Base-by-base conservation (phyloP, 345 rosid species). In the Euphorbia tirucalli region DNA sequence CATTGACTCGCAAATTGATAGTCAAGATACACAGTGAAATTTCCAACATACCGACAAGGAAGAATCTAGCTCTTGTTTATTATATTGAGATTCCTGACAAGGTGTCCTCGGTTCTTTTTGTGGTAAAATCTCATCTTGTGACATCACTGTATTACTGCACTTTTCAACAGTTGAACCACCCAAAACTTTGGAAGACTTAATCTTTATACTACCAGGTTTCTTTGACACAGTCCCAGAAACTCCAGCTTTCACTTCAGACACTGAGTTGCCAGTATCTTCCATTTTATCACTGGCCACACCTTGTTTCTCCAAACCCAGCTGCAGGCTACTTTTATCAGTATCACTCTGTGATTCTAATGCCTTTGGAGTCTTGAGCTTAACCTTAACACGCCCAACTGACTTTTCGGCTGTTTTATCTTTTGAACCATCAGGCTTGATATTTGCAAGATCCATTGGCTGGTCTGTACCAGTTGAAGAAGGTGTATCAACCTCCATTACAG, bases 191-290 rank as follows among this genome's bases (percentile, higher is more conserved):
- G 83, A 85, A 0, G 95, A 75, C 81, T 86, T 92, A 68, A 90
- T 90, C 84, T 85, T 92, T 49, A 92, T 90, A 71, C 96, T 83
- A 66, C 88, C 91, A 63, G 89, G 83, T 85, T 87, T 95, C 88
- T 83, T 92, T 4, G 82, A 79, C 66, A 75, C 81, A 77, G 75
- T 83, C 46, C 79, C 82, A 3, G 87, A 61, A 81, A 76, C 79
- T 70, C 77, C 78, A 0, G 81, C 68, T 52, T 83, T 86, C 63
- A 78, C 69, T 79, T 84, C 88, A 27, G 85, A 85, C 31, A 85
- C 71, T 22, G 87, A 87, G 67, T 85, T 87, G 77, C 75, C 85
- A 78, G 83, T 74, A 11, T 88, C 91, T 60, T 88, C 96, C 61
- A 77, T 82, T 72, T 82, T 88, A 78, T 84, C 91, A 73, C 55